A percentile compares a stretch with the other conserved stretches of the same genome.
Evolutionary conservation across 2,329 filamentous ascomycete genomes (phyloP).

Genomic region (Monosporascus sp.): DNA sequence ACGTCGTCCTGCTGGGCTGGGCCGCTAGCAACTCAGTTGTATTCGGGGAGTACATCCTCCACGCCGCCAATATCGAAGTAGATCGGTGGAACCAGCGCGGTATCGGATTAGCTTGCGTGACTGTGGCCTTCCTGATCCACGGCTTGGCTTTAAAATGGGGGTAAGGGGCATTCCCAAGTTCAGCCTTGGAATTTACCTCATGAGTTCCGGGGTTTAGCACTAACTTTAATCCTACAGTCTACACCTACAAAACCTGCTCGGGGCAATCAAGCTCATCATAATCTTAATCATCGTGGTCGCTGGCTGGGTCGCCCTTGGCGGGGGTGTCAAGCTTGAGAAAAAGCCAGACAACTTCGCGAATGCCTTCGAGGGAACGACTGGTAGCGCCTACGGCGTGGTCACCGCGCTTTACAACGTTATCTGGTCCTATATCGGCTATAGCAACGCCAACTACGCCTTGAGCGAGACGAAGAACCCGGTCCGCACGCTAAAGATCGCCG

Average conservation of each 20-base stretch:
- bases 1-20: conserved; percentile 58
- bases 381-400: conserved; percentile 48
- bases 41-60: conserved; percentile 54
- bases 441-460: conserved; percentile 59
- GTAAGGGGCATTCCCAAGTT: neutral
- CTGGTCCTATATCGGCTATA: conserved; percentile 60
- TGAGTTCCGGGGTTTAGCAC: neutral
- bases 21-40: conserved; percentile 54
- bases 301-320: conserved; percentile 52
- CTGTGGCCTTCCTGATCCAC: conserved; percentile 51
- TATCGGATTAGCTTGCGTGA: conserved; percentile 49
- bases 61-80: conserved; percentile 38
- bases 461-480: conserved; percentile 51
- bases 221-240: conserved; percentile 24
- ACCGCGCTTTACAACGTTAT: conserved; percentile 54
- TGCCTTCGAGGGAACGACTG: conserved; percentile 43
- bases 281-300: conserved; percentile 57
- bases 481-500: conserved; percentile 50
- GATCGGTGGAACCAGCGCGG: conserved; percentile 54
- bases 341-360: conserved; percentile 54
- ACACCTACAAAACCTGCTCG: conserved; percentile 52
- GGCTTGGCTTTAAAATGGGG: conserved; percentile 51
- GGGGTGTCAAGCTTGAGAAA: conserved; percentile 37
- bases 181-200: too few relatives aligned
- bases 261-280: conserved; percentile 55